A percentile compares a stretch with the other conserved stretches of the same genome.
Conservation (phyloP, 768 basidiomycete species). For the Pilatotrama ljubarskyi region DNA sequence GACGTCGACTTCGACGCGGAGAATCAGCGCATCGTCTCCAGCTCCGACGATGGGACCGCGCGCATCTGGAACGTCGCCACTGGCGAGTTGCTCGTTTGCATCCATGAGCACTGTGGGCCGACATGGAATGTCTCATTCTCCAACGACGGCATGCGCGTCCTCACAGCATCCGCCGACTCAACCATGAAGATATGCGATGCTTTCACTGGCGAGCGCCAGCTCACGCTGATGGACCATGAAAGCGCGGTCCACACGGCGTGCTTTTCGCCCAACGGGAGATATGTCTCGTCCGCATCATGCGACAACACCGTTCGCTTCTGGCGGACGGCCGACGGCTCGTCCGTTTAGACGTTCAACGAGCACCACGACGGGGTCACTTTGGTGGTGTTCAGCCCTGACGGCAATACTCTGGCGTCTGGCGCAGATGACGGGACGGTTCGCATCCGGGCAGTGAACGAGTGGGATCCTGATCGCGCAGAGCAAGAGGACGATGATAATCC, state of each 20-base stretch:
- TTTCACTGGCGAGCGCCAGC: background rate
- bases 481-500: background rate
- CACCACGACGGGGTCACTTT: constrained; percentile 23
- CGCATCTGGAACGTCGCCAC: constrained; percentile 17
- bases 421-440: constrained; percentile 23
- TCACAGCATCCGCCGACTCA: constrained; percentile 17
- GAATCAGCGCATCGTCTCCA: constrained; percentile 10
- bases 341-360: constrained; percentile 16
- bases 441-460: constrained; percentile 7
- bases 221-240: constrained; percentile 1
- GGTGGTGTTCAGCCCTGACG: constrained; percentile 32
- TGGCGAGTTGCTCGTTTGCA: constrained; percentile 6
- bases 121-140: constrained; percentile 17
- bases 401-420: constrained; percentile 22
- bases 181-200: constrained; percentile 17
- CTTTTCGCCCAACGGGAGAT: constrained; percentile 32
- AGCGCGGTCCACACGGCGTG: constrained; percentile 19
- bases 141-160: constrained; percentile 10
- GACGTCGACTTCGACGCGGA: constrained; percentile 31
- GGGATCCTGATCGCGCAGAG: background rate
- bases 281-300: constrained; percentile 31
- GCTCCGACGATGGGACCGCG: constrained; percentile 13
- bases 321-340: constrained; percentile 5
- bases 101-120: background rate
- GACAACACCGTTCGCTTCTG: constrained; percentile 33